phyloP scores from a whole-genome alignment of 768 basidiomycete genomes.

The Mycena vitilis region DNA sequence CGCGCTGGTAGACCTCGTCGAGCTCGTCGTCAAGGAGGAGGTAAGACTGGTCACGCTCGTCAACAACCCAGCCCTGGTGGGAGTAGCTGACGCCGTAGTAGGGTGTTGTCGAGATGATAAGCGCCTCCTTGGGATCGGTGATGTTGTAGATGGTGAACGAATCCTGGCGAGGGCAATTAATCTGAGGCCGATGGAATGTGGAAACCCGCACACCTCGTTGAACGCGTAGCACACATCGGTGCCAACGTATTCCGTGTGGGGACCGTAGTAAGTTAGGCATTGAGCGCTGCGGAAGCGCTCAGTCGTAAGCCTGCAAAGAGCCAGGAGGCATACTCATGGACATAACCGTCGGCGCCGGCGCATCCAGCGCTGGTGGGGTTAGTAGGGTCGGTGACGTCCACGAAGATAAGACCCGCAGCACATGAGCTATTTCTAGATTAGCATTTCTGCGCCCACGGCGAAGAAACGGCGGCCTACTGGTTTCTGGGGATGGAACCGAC shows the following conservation, averaged over 20 bases:
- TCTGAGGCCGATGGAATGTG: too few relatives aligned
- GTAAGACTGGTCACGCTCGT: slow-evolving; percentile 42
- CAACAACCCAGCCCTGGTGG: slow-evolving; percentile 49
- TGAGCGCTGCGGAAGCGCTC: slow-evolving; percentile 37
- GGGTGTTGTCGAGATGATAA: slow-evolving; percentile 43
- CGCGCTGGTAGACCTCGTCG: slow-evolving; percentile 38
- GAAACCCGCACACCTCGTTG: slow-evolving; percentile 38
- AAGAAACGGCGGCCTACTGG: slow-evolving; percentile 4
- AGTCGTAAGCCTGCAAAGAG: not conserved
- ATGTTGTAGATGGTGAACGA: slow-evolving; percentile 46
- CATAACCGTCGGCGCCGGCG: slow-evolving; percentile 45
- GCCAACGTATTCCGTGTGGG: slow-evolving; percentile 43
- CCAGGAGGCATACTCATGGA: slow-evolving; percentile 40
- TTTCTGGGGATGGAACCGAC: slow-evolving; percentile 42
- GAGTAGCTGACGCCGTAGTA: slow-evolving; percentile 47
- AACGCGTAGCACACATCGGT: slow-evolving; percentile 46
- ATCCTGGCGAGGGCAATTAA: slow-evolving; percentile 18
- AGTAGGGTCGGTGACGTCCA: slow-evolving; percentile 43
- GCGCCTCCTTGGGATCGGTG: slow-evolving; percentile 36
- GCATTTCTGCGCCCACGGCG: too few relatives aligned
- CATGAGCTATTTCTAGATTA: slow-evolving; percentile 20
- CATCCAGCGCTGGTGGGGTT: slow-evolving; percentile 42
- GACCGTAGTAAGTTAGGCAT: slow-evolving; percentile 45
- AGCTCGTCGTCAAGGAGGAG: slow-evolving; percentile 46
- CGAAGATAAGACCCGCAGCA: slow-evolving; percentile 43